Percentiles rank a stretch among this genome's conserved stretches.
phyloP scores from a whole-genome alignment of 208 protist genomes.

The Acanthamoeba pearcei region DNA sequence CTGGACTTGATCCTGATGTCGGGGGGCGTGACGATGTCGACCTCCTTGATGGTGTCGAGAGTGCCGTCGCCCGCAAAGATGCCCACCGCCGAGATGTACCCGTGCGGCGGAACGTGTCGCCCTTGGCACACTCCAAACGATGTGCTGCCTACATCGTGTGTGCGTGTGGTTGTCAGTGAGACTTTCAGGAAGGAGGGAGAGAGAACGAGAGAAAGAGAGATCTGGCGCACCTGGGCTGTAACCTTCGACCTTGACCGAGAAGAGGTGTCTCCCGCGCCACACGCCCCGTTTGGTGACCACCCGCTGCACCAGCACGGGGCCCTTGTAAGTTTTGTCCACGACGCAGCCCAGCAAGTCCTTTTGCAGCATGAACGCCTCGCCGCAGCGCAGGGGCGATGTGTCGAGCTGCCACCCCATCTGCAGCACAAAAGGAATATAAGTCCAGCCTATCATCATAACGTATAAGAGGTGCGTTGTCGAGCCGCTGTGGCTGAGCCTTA shows the following conservation, averaged over 20 bases:
- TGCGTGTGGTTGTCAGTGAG: too few relatives aligned
- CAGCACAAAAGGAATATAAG: background rate
- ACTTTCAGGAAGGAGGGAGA: too few relatives aligned
- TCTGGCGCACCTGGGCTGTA: background rate
- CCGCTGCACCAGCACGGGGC: conserved; percentile 26
- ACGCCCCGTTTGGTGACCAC: conserved; percentile 16
- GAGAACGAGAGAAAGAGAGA: background rate
- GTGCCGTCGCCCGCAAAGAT: conserved; percentile 16
- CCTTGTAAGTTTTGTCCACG: background rate
- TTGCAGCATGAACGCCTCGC: background rate
- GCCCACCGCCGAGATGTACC: background rate
- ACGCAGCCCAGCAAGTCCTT: background rate
- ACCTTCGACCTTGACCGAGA: conserved; percentile 4
- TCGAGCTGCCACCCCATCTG: conserved; percentile 27
- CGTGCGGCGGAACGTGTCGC: background rate
- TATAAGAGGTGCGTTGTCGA: background rate
- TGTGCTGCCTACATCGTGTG: background rate
- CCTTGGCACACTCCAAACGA: conserved; percentile 7
- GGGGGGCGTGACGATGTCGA: background rate
- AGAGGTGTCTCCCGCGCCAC: conserved; percentile 31
- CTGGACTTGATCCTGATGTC: background rate
- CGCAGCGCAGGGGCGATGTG: conserved; percentile 1
- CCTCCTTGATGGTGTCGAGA: background rate
- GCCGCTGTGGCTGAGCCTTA: background rate
- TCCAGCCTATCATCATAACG: background rate